Evolutionary conservation across 208 protist species (phyloP).

Genomic region (Trypanosoma boissoni): DNA sequence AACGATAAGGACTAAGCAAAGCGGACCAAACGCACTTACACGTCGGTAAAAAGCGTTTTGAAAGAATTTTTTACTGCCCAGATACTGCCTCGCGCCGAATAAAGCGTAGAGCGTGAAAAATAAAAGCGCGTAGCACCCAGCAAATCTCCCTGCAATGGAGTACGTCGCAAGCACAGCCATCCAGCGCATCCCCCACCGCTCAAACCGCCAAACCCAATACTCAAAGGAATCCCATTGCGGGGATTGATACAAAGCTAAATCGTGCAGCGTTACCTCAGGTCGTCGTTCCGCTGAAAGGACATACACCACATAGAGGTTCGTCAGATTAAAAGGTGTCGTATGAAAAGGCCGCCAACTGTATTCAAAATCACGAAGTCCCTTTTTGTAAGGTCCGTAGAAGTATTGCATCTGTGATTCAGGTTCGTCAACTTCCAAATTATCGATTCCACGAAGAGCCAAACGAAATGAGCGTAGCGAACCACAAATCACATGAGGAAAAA

Average conservation of each 20-base stretch:
- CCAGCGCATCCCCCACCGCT: constrained; percentile 53
- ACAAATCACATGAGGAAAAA: constrained; percentile 58
- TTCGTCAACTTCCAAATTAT: constrained; percentile 39
- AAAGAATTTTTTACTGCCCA: constrained; percentile 1
- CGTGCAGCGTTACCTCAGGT: constrained; percentile 24
- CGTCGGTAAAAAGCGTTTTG: constrained; percentile 13
- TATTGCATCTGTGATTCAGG: constrained; percentile 70
- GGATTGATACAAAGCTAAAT: constrained; percentile 28
- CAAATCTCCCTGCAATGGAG: constrained; percentile 43
- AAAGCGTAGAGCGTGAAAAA: constrained; percentile 38
- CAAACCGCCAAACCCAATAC: constrained; percentile 30
- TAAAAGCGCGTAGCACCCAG: constrained; percentile 36
- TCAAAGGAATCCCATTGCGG: constrained; percentile 17
- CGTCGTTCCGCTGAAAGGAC: constrained; percentile 31
- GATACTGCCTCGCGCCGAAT: constrained; percentile 23
- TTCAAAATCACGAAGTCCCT: constrained; percentile 30
- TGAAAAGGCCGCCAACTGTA: constrained; percentile 73
- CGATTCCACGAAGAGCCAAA: constrained; percentile 48
- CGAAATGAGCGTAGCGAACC: constrained; percentile 72
- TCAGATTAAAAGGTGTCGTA: constrained; percentile 38
- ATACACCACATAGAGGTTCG: constrained; percentile 68
- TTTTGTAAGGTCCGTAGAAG: constrained; percentile 59
- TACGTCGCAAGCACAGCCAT: constrained; percentile 57
- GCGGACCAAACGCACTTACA: constrained; percentile 16
- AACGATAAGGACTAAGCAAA: constrained; percentile 24